A percentile compares a stretch with the other conserved stretches of the same genome.
Evolutionary conservation across 2,329 filamentous ascomycete species (phyloP).

Genomic region (Fusarium sp.): DNA sequence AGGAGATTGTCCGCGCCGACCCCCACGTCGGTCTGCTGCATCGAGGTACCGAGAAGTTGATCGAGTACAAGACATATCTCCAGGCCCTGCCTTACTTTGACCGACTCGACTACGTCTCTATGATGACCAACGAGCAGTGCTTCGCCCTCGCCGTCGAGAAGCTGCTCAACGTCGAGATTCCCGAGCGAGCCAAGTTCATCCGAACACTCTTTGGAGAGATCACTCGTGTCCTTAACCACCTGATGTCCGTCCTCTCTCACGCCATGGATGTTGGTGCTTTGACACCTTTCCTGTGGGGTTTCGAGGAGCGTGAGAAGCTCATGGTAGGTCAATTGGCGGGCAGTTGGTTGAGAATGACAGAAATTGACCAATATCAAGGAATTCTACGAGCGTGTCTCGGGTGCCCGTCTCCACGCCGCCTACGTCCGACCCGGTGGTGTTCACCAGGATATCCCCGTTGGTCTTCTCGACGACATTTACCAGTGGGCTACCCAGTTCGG

Average conservation of each 20-base stretch:
- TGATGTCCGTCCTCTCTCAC: conserved; percentile 97
- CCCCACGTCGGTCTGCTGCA: conserved; percentile 97
- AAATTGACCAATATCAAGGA: conserved; percentile 68
- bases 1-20: conserved; percentile 96
- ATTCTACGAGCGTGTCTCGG: conserved; percentile 99
- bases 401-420: conserved; percentile 95
- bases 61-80: conserved; percentile 99
- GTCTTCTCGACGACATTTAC: conserved; percentile 98
- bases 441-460: conserved; percentile 92
- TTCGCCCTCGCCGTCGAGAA: conserved; percentile 97
- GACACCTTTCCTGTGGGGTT: conserved; percentile 99
- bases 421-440: conserved; percentile 98
- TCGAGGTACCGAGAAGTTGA: conserved; percentile 98
- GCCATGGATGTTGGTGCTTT: conserved; percentile 99
- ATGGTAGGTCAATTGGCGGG: conserved; percentile 75
- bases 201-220: conserved; percentile 96
- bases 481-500: conserved; percentile 99
- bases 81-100: conserved; percentile 99
- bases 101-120: conserved; percentile 97
- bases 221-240: conserved; percentile 92
- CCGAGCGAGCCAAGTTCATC: conserved; percentile 96
- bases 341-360: neutral
- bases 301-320: conserved; percentile 99
- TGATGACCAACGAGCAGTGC: conserved; percentile 99
- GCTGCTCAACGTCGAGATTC: conserved; percentile 95